These are phyloP conservation scores for Leucosporidium creatinivorum DNA, from an alignment of 768 basidiomycete species.

Conservation along the genomic window DNA sequence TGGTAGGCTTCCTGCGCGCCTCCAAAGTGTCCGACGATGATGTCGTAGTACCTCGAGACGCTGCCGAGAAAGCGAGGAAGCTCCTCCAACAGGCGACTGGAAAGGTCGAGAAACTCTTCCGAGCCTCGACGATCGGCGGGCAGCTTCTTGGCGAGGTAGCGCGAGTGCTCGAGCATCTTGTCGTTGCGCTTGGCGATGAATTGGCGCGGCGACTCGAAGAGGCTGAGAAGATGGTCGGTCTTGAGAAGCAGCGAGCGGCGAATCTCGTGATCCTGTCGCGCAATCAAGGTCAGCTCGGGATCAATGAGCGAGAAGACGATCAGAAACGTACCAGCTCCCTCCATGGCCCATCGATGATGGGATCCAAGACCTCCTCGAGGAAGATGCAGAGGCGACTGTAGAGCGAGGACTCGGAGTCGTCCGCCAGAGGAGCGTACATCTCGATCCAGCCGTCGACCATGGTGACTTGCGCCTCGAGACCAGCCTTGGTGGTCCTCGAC, in stretches of 20 bases:
- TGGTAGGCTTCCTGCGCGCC: slow-evolving; percentile 27
- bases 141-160: slow-evolving; percentile 12
- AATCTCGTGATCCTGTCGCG: slow-evolving; percentile 27
- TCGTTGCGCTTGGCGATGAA: slow-evolving; percentile 35
- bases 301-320: background rate
- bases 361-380: slow-evolving; percentile 28
- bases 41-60: slow-evolving; percentile 33
- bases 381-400: slow-evolving; percentile 30
- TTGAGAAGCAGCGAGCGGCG: slow-evolving; percentile 26
- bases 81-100: slow-evolving; percentile 35
- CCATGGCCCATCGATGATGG: slow-evolving; percentile 32
- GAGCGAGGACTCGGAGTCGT: slow-evolving; percentile 5
- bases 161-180: slow-evolving; percentile 29
- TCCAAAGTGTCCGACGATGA: slow-evolving; percentile 29
- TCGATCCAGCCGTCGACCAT: slow-evolving; percentile 34
- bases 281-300: background rate
- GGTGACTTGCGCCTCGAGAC: slow-evolving; percentile 28
- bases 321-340: slow-evolving; percentile 23
- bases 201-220: slow-evolving; percentile 32
- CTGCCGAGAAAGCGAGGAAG: slow-evolving; percentile 35
- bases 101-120: slow-evolving; percentile 32
- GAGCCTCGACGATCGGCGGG: slow-evolving; percentile 24
- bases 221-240: slow-evolving; percentile 33
- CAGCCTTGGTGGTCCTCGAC: slow-evolving; percentile 22
- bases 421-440: slow-evolving; percentile 32